Base-by-base conservation (phyloP, 164 flowering plant genomes). In the Liquidambar formosana region DNA sequence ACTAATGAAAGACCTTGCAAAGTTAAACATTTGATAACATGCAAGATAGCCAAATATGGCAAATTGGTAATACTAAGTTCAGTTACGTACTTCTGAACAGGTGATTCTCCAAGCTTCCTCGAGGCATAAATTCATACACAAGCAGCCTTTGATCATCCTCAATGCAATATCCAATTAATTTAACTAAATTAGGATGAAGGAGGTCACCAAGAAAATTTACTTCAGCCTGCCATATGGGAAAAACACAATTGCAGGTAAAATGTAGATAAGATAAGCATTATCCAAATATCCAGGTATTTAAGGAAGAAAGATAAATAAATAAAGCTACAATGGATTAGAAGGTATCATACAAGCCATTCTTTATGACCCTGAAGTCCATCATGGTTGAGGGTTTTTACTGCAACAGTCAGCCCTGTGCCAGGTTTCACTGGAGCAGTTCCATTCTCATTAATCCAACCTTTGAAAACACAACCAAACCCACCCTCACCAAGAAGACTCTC, bases 81-180 rank as follows among this genome's bases (percentile, higher is more conserved):
- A 22, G 45, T 43, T 66, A 77, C 78, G 66, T 81, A 83, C 86
- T 81, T 76, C 81, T 73, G 63, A 83, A 83, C 22, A 83, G 75
- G 72, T 83, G 86, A 66, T 79, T 83, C 77, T 83, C 86, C 83
- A 83, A 70, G 73, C 86, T 80, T 65, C 85, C 85, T 33, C 81
- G 75, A 69, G 85, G 75, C 85, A 82, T 77, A 65, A 80, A 80
- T 65, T 83, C 86, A 68, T 83, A 83, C 2, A 81, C 84, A 27
- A 83, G 84, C n/a, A 83, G 76, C 77, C 86, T 79, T 70, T 83
- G 82, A 49, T 83, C 80, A 67, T 77, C 83, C 72, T 81, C 84
- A 51, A 79, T 79, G 80, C 84, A 80, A 66, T 71, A 83, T 1
- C 86, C 84, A 21, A 78, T 62, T 60, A 83, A 75, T 53, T 76